phyloP scores from a whole-genome alignment of 2,329 filamentous ascomycete species.

The Fusarium dlaminii region DNA sequence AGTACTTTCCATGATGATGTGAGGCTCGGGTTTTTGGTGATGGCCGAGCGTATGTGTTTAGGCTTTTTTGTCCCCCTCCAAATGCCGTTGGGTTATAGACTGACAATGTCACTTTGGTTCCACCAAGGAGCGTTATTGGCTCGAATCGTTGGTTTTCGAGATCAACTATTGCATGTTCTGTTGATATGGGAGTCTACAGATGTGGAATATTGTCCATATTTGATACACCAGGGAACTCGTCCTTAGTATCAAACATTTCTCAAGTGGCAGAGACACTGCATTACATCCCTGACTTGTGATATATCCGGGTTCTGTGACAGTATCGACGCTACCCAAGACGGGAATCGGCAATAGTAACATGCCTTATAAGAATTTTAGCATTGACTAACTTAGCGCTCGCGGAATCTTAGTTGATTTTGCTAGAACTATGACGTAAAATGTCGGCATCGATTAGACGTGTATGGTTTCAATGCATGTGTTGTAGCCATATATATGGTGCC shows the following conservation, averaged over 20 bases:
- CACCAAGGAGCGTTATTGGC: neutral
- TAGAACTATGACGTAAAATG: neutral
- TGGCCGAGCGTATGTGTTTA: slow-evolving; percentile 1
- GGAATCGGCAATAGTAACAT: neutral
- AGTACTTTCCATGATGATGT: neutral
- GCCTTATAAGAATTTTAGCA: neutral
- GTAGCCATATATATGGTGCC: neutral
- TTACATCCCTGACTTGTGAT: neutral
- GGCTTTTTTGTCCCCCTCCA: neutral
- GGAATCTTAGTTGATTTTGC: neutral
- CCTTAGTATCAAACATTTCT: neutral
- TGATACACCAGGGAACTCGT: neutral
- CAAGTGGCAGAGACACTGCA: neutral
- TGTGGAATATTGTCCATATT: neutral
- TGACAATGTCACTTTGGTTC: neutral
- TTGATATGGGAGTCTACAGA: neutral
- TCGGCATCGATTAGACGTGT: neutral
- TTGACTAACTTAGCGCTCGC: neutral
- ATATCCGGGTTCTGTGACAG: neutral
- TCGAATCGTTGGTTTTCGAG: neutral
- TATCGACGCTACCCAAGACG: neutral
- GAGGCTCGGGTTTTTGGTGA: slow-evolving; percentile 6
- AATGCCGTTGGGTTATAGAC: neutral
- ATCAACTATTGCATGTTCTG: neutral
- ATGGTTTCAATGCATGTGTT: neutral